Conservation (phyloP, 768 basidiomycete species). For the Leccinellum rugosiceps region DNA sequence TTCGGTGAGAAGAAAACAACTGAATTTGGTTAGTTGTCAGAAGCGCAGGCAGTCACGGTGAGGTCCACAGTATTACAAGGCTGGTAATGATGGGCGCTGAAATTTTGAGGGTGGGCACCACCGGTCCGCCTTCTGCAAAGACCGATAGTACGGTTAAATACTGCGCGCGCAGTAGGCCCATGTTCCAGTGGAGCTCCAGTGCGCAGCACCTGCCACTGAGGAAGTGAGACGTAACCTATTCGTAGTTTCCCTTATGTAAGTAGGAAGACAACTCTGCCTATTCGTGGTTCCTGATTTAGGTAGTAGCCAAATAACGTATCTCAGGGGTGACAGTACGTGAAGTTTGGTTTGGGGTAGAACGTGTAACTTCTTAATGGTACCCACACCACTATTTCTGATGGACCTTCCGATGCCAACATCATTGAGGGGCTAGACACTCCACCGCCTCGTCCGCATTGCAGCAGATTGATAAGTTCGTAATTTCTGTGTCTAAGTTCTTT, state of each 20-base stretch:
- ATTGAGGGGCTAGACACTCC: not conserved
- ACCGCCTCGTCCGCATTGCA: slow-evolving; percentile 15
- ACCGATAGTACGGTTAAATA: not conserved
- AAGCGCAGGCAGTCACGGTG: too few relatives aligned
- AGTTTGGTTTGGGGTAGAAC: not conserved
- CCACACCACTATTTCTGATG: not conserved
- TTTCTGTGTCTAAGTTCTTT: not conserved
- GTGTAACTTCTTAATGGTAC: not conserved
- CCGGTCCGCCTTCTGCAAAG: not conserved
- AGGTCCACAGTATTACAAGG: too few relatives aligned
- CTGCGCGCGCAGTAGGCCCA: not conserved
- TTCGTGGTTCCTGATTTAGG: not conserved
- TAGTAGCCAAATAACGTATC: too few relatives aligned
- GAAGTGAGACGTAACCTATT: too few relatives aligned
- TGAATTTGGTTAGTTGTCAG: too few relatives aligned
- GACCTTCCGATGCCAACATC: not conserved
- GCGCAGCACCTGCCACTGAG: not conserved
- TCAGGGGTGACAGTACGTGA: too few relatives aligned
- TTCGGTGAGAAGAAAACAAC: too few relatives aligned
- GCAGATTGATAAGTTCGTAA: not conserved
- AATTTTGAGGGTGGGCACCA: not conserved
- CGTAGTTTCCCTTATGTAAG: too few relatives aligned
- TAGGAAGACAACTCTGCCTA: too few relatives aligned
- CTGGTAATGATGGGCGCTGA: not conserved
- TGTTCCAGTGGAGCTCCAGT: too few relatives aligned